Conservation (phyloP, 495 filamentous ascomycete genomes). For the Aspergillus incahuasiensis region DNA sequence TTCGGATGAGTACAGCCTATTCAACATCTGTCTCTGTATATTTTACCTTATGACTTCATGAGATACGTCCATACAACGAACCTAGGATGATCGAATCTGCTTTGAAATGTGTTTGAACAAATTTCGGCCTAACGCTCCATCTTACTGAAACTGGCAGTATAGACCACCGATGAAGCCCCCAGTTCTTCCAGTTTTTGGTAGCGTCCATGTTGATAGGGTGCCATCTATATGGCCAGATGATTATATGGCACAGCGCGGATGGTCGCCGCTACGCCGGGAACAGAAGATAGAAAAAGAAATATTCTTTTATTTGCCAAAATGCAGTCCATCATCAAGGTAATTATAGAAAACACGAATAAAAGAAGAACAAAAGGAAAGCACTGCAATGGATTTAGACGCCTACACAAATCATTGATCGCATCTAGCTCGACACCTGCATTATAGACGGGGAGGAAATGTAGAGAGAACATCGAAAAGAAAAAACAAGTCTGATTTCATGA, state of each 20-base stretch:
- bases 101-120: no score
- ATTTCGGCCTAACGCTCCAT: no score
- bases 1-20: not conserved
- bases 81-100: no score
- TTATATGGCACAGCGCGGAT: not conserved
- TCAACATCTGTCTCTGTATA: not conserved
- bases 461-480: constrained; percentile 9
- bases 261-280: not conserved
- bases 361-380: constrained; percentile 3
- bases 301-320: constrained; percentile 8
- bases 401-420: constrained; percentile 21
- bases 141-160: no score
- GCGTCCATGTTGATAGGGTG: no score
- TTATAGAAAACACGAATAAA: not conserved
- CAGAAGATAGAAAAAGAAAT: not conserved
- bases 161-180: no score
- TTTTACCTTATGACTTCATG: not conserved
- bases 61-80: not conserved
- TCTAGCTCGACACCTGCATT: constrained; percentile 24
- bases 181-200: no score
- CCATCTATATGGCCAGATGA: no score
- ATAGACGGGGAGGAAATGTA: constrained; percentile 12
- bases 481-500: constrained; percentile 20
- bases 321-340: constrained; percentile 7
- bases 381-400: constrained; percentile 16